A percentile compares a stretch with the other conserved stretches of the same genome.
Evolutionary conservation across 2,329 filamentous ascomycete genomes (phyloP).

Genomic region (Ceratocystis albifundus): DNA sequence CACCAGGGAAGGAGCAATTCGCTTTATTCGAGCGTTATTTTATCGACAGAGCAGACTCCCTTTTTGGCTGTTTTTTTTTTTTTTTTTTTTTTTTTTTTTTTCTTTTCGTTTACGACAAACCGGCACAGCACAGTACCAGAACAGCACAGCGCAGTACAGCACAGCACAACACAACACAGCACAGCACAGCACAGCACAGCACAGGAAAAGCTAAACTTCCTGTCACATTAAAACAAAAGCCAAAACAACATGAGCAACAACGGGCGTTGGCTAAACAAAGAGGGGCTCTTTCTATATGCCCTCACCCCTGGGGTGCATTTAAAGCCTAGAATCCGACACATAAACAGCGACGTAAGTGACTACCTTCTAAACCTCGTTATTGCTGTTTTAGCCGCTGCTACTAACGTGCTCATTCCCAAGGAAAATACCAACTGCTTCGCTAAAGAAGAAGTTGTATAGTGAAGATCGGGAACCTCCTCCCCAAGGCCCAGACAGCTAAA

Average conservation of each 20-base stretch:
- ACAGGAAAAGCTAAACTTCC: not conserved
- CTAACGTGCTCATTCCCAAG: not conserved
- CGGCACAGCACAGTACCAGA: too few relatives aligned
- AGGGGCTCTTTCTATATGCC: not conserved
- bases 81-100: not conserved
- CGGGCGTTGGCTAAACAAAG: not conserved
- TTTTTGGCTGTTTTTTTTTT: not conserved
- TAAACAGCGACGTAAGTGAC: not conserved
- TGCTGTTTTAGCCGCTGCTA: not conserved
- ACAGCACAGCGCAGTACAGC: too few relatives aligned
- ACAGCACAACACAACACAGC: not conserved
- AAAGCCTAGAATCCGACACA: too few relatives aligned
- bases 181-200: too few relatives aligned
- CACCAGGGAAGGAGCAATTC: slow-evolving; percentile 9
- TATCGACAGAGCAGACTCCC: not conserved
- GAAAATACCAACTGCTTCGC: not conserved
- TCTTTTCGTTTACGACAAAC: not conserved
- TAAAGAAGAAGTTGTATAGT: not conserved
- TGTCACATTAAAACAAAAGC: slow-evolving; percentile 4
- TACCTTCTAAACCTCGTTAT: not conserved
- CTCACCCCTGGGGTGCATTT: not conserved
- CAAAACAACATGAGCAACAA: not conserved
- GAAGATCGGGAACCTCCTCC: not conserved
- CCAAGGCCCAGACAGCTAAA: not conserved
- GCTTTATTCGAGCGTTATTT: slow-evolving; percentile 5